Base-by-base conservation (phyloP, 1,139 yeast genomes). In the Geotrichum phurueaensis region DNA sequence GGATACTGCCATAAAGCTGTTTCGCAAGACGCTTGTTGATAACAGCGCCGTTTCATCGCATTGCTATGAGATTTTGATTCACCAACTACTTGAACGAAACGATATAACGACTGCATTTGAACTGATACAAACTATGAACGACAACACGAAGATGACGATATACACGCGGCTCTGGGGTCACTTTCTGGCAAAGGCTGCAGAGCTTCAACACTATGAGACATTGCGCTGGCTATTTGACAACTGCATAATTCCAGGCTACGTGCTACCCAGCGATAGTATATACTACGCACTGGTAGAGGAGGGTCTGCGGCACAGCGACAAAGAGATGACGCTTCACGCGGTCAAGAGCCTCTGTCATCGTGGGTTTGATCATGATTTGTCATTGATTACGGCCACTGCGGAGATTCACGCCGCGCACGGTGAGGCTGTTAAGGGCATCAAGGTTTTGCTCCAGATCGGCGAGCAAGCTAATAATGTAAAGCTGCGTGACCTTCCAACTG, bases 161-260 rank as follows among this genome's bases (percentile, higher is more conserved):
- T 71, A 64, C 56, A 64, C 74, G 1, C 68, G 76, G 13, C 67
- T 74, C 1, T 73, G 76, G 76, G 76, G 76, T 6, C 59, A 72
- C 43, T 70, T 72, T 52, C 55, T 71, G 15, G 65, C 71, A 12
- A 62, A 65, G 6, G 70, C 70, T 1, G 66, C 71, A 27, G 66
- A 67, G 10, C 56, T 58, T 5, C 56, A 56, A 49, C 67, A 71
- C 60, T 68, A 70, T 54, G 63, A 61, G 1, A 69, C 70, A 1
- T 61, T 73, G 12, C 62, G 63, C 23, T 74, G 74, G 73, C 67
- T 71, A 9, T 65, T 66, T 61, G 64, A 67, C 20, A 60, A 65
- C 12, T 75, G 74, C 2, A 65, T 68, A 3, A 63, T 69, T 20
- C 72, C 75, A 1, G 76, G 76, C 7, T 60, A 62, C 15, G 66